phyloP scores from a whole-genome alignment of 2,329 filamentous ascomycete species.

The Cladosporium halotolerans region DNA sequence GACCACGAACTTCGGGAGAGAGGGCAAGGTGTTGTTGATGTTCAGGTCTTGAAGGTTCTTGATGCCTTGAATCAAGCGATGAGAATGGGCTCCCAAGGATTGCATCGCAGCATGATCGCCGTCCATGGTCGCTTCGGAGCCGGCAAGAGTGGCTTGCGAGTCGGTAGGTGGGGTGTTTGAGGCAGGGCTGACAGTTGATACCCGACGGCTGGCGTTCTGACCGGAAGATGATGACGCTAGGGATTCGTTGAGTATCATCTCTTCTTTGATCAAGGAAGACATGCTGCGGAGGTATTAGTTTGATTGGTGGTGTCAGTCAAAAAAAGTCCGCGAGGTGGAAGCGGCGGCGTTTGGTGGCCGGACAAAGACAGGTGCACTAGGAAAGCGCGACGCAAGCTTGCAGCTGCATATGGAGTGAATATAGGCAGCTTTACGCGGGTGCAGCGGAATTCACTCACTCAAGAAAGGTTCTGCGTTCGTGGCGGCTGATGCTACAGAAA shows the following conservation, averaged over 20 bases:
- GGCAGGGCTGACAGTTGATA: not conserved
- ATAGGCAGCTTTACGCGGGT: not conserved
- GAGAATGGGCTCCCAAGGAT: constrained; percentile 56
- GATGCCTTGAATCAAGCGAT: constrained; percentile 59
- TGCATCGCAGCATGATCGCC: constrained; percentile 28
- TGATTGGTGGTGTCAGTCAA: too few relatives aligned
- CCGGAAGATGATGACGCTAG: not conserved
- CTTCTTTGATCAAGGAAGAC: not conserved
- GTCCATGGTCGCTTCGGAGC: constrained; percentile 6
- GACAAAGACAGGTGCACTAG: too few relatives aligned
- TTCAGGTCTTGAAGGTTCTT: constrained; percentile 65
- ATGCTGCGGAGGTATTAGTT: not conserved
- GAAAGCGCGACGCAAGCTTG: not conserved
- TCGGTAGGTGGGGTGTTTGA: not conserved
- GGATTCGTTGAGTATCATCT: not conserved
- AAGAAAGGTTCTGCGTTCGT: constrained; percentile 6
- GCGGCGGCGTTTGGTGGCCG: too few relatives aligned
- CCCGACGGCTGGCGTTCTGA: not conserved
- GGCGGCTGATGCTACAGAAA: constrained; percentile 18
- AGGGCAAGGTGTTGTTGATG: constrained; percentile 60
- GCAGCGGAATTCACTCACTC: not conserved
- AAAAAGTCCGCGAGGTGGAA: too few relatives aligned
- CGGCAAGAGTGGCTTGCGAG: not conserved
- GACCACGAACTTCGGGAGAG: constrained; percentile 71
- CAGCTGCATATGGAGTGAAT: not conserved